Evolutionary conservation across 1,284 basidiomycete species (phyloP).

Genomic region (Phaffia rhodozyma): DNA sequence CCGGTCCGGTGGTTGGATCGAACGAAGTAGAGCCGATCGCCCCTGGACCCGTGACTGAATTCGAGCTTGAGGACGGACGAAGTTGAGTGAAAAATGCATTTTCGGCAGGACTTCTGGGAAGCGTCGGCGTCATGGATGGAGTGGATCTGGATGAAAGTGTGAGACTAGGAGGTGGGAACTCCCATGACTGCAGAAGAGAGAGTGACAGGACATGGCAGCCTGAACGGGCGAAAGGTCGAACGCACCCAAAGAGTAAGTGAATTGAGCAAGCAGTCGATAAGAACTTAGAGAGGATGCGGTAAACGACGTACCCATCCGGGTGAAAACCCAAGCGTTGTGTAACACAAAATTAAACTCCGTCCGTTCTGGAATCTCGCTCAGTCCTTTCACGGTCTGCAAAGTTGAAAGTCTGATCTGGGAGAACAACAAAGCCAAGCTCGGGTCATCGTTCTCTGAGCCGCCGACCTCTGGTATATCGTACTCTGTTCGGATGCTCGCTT

Average conservation of each 20-base stretch:
- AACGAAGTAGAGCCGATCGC: conserved; percentile 16
- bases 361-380: conserved; percentile 71
- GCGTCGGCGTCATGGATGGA: not conserved
- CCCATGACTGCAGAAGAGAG: conserved; percentile 75
- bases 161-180: conserved; percentile 60
- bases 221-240: conserved; percentile 30
- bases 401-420: conserved; percentile 80
- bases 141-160: conserved; percentile 28
- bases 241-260: conserved; percentile 14
- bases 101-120: not conserved
- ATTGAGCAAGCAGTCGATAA: not conserved
- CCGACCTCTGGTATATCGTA: conserved; percentile 52
- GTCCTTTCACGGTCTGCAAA: conserved; percentile 79
- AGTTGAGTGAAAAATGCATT: not conserved
- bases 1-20: not conserved
- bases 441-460: conserved; percentile 82
- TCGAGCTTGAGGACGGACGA: conserved; percentile 6
- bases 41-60: not conserved
- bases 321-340: conserved; percentile 81
- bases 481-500: conserved; percentile 36
- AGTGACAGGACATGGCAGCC: conserved; percentile 86
- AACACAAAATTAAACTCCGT: conserved; percentile 87
- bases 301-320: conserved; percentile 63
- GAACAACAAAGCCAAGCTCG: conserved; percentile 76
- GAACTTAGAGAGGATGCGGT: not conserved